These are phyloP conservation scores for Globisporangium abappressorium DNA, from an alignment of 352 stramenopile genomes.

Conservation along the genomic window DNA sequence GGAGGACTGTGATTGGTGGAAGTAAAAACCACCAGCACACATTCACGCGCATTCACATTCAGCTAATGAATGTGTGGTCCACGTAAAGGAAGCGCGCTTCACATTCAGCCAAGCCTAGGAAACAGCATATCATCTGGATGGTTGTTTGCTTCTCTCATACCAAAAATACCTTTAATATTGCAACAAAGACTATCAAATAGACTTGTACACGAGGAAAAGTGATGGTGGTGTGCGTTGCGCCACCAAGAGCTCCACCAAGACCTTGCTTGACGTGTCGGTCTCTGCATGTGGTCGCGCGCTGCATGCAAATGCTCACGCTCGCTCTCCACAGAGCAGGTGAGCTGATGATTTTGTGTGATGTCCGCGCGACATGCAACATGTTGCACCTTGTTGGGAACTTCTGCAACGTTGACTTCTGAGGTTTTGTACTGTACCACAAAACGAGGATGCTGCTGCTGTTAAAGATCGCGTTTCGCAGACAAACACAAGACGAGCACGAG, in stretches of 20 bases:
- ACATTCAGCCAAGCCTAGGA: not conserved
- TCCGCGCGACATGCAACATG: not conserved
- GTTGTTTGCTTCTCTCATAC: no score
- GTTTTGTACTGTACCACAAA: not conserved
- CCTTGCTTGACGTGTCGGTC: not conserved
- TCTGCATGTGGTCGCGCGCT: not conserved
- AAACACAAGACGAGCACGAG: no score
- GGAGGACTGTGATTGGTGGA: no score
- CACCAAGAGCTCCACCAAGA: no score
- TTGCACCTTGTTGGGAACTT: not conserved
- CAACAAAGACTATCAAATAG: not conserved
- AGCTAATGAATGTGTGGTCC: not conserved
- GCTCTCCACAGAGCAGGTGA: not conserved
- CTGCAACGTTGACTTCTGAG: slow-evolving; percentile 1
- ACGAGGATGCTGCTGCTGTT: not conserved
- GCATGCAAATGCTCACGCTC: not conserved
- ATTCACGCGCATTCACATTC: slow-evolving; percentile 8
- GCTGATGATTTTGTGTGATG: not conserved
- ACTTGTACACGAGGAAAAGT: not conserved
- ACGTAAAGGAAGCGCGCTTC: not conserved
- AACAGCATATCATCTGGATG: not conserved
- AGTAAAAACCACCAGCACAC: not conserved
- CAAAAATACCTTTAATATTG: not conserved
- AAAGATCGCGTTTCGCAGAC: not conserved
- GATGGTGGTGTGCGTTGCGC: not conserved